Percentiles rank a stretch among this genome's conserved stretches.
phyloP scores from a whole-genome alignment of 352 stramenopile genomes.

The Pythium grandisporangium region DNA sequence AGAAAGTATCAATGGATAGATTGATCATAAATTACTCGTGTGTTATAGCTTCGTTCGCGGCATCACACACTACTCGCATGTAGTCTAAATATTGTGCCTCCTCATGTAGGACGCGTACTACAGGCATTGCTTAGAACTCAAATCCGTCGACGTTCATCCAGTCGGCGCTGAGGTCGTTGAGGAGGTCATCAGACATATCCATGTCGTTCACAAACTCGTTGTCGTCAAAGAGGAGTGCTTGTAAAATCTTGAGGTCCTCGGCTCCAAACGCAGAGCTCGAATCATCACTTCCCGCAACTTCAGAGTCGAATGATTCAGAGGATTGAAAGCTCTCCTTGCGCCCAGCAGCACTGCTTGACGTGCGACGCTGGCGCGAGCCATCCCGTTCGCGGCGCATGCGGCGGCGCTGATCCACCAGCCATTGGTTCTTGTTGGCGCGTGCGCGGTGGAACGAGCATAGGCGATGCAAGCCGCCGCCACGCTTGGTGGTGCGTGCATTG shows the following conservation, averaged over 20 bases:
- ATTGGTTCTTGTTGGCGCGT: constrained; percentile 16
- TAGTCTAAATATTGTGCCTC: no score
- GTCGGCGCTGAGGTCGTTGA: no score
- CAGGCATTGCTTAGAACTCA: no score
- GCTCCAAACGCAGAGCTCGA: constrained; percentile 4
- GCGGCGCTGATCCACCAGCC: constrained; percentile 13
- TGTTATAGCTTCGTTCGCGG: no score
- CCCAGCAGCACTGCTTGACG: not conserved
- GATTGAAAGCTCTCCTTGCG: not conserved
- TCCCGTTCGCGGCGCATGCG: constrained; percentile 10
- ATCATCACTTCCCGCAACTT: constrained; percentile 1
- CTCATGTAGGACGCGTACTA: no score
- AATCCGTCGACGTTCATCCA: no score
- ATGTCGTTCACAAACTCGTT: constrained; percentile 9
- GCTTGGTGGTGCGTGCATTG: constrained; percentile 37
- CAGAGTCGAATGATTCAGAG: not conserved
- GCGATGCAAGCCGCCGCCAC: constrained; percentile 16
- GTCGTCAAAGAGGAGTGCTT: constrained; percentile 10
- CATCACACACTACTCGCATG: no score
- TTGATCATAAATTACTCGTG: no score
- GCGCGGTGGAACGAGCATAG: constrained; percentile 3
- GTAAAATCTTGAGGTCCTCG: constrained; percentile 9
- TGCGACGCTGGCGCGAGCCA: not conserved
- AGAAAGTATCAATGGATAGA: no score
- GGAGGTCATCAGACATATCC: not conserved